Percentiles rank a stretch among this genome's conserved stretches.
Conservation (phyloP, 495 filamentous ascomycete species). For the Neurospora intermedia region DNA sequence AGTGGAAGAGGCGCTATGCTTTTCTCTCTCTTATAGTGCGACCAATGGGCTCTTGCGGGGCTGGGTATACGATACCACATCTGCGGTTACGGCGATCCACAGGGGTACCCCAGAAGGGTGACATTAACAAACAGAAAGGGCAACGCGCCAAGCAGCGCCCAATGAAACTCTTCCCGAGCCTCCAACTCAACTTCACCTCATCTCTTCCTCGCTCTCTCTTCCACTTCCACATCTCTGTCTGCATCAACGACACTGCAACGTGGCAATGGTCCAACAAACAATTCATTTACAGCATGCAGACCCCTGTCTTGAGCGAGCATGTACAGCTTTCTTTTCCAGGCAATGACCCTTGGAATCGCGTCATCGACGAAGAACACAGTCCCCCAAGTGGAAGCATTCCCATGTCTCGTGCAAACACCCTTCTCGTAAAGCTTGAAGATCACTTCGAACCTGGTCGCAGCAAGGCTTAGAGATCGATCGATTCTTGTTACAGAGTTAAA, state of each 20-base stretch:
- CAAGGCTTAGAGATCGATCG: background rate
- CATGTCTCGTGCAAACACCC: background rate
- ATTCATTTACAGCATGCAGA: background rate
- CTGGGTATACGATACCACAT: background rate
- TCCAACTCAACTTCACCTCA: background rate
- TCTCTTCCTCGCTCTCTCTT: background rate
- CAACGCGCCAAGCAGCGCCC: background rate
- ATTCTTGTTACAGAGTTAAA: background rate
- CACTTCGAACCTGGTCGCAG: background rate
- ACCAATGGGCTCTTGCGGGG: background rate
- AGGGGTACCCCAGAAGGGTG: background rate
- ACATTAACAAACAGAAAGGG: background rate
- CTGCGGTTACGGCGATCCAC: background rate
- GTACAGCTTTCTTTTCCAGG: background rate
- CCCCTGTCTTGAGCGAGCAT: background rate
- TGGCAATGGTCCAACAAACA: background rate
- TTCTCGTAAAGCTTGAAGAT: background rate
- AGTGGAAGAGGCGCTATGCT: background rate
- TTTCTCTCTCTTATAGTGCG: background rate
- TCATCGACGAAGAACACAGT: background rate
- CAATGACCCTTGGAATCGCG: background rate
- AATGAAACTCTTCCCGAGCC: background rate
- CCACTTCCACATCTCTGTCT: background rate
- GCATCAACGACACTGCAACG: background rate
- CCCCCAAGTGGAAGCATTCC: background rate